Evolutionary conservation across 768 basidiomycete genomes (phyloP).

Genomic region (Tulasnella sp.): DNA sequence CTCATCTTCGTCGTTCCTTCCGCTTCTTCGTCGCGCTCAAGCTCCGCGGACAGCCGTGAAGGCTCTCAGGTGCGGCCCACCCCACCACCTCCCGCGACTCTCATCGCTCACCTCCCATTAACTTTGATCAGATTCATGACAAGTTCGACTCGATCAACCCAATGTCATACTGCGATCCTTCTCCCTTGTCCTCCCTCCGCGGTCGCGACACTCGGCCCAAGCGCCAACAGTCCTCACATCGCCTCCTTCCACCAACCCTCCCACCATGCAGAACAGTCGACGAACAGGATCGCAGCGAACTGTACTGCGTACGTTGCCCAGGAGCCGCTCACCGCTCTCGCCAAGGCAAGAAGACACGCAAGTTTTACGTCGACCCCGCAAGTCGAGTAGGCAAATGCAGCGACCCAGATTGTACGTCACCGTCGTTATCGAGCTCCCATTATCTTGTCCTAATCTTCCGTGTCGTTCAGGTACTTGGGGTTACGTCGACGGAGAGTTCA

Average conservation of each 20-base stretch:
- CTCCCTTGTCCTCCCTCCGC: constrained; percentile 1
- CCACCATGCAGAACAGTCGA: constrained; percentile 1
- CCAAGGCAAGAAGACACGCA: background rate
- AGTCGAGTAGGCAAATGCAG: constrained; percentile 24
- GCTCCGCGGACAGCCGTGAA: constrained; percentile 12
- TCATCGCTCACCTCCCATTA: too few species aligned
- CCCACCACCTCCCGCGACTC: background rate
- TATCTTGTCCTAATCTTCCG: background rate
- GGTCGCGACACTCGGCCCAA: background rate
- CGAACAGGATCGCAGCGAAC: background rate
- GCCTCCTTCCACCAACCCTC: background rate
- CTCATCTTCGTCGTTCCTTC: constrained; percentile 24
- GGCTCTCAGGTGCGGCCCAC: constrained; percentile 6
- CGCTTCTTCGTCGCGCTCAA: constrained; percentile 18
- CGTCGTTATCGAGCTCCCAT: background rate
- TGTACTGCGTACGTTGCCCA: constrained; percentile 16
- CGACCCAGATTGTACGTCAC: constrained; percentile 26
- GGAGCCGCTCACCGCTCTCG: constrained; percentile 24
- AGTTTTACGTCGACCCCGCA: constrained; percentile 23
- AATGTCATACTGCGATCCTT: constrained; percentile 18
- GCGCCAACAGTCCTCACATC: background rate
- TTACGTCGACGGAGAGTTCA: constrained; percentile 24
- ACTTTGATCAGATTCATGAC: background rate
- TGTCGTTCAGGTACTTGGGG: constrained; percentile 24
- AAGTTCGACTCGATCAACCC: constrained; percentile 11